Evolutionary conservation across 2,329 filamentous ascomycete species (phyloP), one percentile per base, ranked within the genome.

Genomic region (Stylonectria norvegica): DNA sequence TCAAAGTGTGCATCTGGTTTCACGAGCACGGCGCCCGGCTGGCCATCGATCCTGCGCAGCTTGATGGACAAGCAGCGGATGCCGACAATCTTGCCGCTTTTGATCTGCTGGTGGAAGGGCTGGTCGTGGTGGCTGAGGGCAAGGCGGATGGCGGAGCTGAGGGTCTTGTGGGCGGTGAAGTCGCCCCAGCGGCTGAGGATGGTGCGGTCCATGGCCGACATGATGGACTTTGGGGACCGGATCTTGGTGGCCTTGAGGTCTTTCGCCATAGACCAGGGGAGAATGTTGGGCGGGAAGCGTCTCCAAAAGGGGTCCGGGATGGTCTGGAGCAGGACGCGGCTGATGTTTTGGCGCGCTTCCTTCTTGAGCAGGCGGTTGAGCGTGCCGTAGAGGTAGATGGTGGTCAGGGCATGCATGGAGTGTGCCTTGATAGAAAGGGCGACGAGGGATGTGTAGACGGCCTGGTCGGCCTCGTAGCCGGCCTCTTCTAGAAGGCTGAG

Each of bases 361-460:
- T 41, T 45, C 16, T 53, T 50, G n/a, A 66, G 53, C 23, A 55
- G 57, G 41, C 61, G 60, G 17, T 52, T 41, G 5, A 64, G 49
- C 15, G 58, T 49, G 20, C 51, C 63, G 46, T 67, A 60, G 42
- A 66, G 63, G 40, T 63, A 55, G 14, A 60, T 29, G 22, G 55
- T 54, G 25, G 58, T 60, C 1, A 67, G 53, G 16, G 58, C 53
- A 36, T 53, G 48, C 8, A 59, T 50, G 15, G 63, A 58, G 27
- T 57, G 59, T 3, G 58, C 47, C 14, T 38, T 45, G 45, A 64
- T 58, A 11, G 66, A 64, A 17, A 71, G 53, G 5, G 54, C 44
- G 42, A 70, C 64, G 33, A 76, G 62, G 10, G 58, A 45, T 23
- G 61, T 45, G 49, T 68, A 72, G 1, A 64, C 65, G 11, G 54